Percentiles rank a stretch among this genome's conserved stretches.
phyloP scores from a whole-genome alignment of 164 flowering plant species.

The Magnolia kwangsiensis region DNA sequence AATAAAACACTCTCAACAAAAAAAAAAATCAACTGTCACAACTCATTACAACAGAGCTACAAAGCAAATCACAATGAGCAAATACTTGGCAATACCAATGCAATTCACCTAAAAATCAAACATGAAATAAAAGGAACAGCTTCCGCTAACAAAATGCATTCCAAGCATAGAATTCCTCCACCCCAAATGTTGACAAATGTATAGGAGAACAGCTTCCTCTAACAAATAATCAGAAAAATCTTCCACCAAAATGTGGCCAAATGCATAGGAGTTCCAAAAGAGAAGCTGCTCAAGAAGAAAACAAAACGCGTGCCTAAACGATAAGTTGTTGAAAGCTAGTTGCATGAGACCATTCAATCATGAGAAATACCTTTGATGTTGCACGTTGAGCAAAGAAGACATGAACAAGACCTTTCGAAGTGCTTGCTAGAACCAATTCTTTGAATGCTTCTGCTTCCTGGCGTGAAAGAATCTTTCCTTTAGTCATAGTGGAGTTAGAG shows the following conservation, averaged over 20 bases:
- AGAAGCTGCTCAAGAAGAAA: not conserved
- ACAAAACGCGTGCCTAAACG: not conserved
- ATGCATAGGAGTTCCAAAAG: not conserved
- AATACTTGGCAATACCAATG: no score
- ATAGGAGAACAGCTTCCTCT: not conserved
- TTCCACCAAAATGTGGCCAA: not conserved
- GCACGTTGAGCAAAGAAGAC: slow-evolving; percentile 70
- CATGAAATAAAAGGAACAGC: not conserved
- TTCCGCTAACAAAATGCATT: not conserved
- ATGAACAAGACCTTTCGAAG: slow-evolving; percentile 75
- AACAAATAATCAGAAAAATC: not conserved
- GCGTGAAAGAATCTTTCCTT: slow-evolving; percentile 6
- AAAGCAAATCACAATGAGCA: no score
- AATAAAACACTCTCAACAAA: no score
- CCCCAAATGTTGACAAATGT: no score
- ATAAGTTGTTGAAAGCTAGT: not conserved
- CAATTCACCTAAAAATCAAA: no score
- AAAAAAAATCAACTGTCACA: no score
- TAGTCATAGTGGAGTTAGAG: not conserved
- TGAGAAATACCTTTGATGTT: slow-evolving; percentile 61
- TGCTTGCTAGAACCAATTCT: slow-evolving; percentile 49
- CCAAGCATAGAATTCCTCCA: no score
- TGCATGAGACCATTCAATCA: not conserved
- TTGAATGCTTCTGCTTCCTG: slow-evolving; percentile 69
- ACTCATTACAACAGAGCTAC: no score